Evolutionary conservation across 176 grass and related monocot genomes (phyloP).

Genomic region (Microstegium vimineum): DNA sequence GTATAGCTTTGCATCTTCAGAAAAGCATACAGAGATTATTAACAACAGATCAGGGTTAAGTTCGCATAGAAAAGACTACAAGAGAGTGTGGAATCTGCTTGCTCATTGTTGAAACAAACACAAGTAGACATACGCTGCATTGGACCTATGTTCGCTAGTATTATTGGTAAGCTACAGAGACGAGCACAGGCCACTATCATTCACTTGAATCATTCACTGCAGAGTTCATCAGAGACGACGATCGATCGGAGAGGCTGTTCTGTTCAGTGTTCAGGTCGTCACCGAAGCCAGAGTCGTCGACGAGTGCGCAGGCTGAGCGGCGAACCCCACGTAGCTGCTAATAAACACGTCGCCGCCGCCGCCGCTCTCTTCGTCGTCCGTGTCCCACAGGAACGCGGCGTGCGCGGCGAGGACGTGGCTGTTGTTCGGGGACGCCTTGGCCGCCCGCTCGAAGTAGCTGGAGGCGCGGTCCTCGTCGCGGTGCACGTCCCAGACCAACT

Average conservation of each 20-base stretch:
- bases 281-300: slow-evolving; percentile 19
- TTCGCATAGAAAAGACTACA: not conserved
- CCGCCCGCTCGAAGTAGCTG: slow-evolving; percentile 73
- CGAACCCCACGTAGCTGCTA: slow-evolving; percentile 1
- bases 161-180: slow-evolving; percentile 8
- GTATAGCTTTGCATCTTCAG: not conserved
- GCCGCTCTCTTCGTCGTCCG: slow-evolving; percentile 52
- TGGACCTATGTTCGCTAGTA: not conserved
- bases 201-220: too few relatives aligned
- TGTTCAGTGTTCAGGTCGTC: slow-evolving; percentile 16
- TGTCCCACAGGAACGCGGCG: slow-evolving; percentile 75
- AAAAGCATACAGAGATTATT: not conserved
- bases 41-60: not conserved
- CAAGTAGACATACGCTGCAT: not conserved
- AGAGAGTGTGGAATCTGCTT: not conserved
- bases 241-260: not conserved
- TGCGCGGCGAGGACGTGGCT: slow-evolving; percentile 77
- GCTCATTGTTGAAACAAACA: not conserved
- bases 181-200: not conserved
- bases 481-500: slow-evolving; percentile 82
- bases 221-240: not conserved
- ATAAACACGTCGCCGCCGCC: not conserved
- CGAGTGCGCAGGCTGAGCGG: not conserved
- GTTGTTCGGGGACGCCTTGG: slow-evolving; percentile 52
- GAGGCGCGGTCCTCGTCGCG: slow-evolving; percentile 72